Conservation (phyloP, 805 yeast genomes). For the Clavispora phyllophila region DNA sequence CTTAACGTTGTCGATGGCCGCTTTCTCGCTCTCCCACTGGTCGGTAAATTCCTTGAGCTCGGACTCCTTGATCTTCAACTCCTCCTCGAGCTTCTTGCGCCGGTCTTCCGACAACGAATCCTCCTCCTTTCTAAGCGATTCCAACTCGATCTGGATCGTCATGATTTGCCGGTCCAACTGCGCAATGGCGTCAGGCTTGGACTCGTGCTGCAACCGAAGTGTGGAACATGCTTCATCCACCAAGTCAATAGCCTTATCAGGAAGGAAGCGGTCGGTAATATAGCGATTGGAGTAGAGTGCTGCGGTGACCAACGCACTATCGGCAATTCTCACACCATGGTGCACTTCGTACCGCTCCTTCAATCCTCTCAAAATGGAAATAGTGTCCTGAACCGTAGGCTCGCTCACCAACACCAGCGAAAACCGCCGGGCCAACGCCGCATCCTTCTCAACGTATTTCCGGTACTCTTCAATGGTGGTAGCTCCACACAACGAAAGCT, state of each 20-base stretch:
- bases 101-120: slow-evolving; percentile 81
- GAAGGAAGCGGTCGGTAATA: slow-evolving; percentile 84
- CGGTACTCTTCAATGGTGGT: slow-evolving; percentile 92
- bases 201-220: slow-evolving; percentile 88
- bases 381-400: slow-evolving; percentile 87
- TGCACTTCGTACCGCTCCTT: slow-evolving; percentile 95
- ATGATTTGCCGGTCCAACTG: slow-evolving; percentile 82
- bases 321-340: slow-evolving; percentile 93
- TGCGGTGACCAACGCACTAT: slow-evolving; percentile 89
- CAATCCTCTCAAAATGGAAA: slow-evolving; percentile 86
- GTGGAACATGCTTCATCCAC: slow-evolving; percentile 98
- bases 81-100: slow-evolving; percentile 64
- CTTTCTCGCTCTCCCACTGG: slow-evolving; percentile 82
- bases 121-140: slow-evolving; percentile 87
- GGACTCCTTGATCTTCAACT: slow-evolving; percentile 53
- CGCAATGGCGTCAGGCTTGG: slow-evolving; percentile 92
- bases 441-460: slow-evolving; percentile 92
- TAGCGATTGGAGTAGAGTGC: slow-evolving; percentile 87
- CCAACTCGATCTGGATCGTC: slow-evolving; percentile 93
- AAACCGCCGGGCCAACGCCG: slow-evolving; percentile 90
- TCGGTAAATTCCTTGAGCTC: slow-evolving; percentile 70
- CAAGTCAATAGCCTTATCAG: slow-evolving; percentile 94
- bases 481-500: slow-evolving; percentile 91
- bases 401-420: slow-evolving; percentile 84
- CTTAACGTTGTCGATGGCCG: slow-evolving; percentile 72